Conservation (phyloP, 805 yeast genomes). For the Starmerella vitae region DNA sequence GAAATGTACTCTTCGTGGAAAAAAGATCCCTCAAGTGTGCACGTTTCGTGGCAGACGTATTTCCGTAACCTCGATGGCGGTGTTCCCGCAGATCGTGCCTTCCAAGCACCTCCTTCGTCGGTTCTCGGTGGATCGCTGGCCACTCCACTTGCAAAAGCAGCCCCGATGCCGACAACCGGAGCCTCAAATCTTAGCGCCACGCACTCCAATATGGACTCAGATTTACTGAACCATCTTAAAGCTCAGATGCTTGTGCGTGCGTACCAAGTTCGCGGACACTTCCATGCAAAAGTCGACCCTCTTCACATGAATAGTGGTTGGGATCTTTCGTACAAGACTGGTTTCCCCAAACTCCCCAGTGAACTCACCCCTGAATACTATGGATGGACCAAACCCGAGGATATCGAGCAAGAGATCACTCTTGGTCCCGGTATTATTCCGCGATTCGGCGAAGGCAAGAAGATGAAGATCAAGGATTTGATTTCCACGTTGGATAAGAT, state of each 20-base stretch:
- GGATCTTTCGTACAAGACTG: slow-evolving; percentile 28
- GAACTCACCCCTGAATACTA: slow-evolving; percentile 88
- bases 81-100: slow-evolving; percentile 58
- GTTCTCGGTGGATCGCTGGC: too few relatives aligned
- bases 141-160: slow-evolving; percentile 22
- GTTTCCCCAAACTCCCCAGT: slow-evolving; percentile 38
- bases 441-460: slow-evolving; percentile 54
- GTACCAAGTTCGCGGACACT: slow-evolving; percentile 96
- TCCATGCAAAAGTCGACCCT: slow-evolving; percentile 93
- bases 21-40: slow-evolving; percentile 79
- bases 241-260: slow-evolving; percentile 95
- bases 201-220: slow-evolving; percentile 30
- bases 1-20: slow-evolving; percentile 97
- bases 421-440: slow-evolving; percentile 97
- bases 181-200: slow-evolving; percentile 28
- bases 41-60: slow-evolving; percentile 89
- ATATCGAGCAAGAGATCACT: slow-evolving; percentile 67
- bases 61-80: slow-evolving; percentile 77
- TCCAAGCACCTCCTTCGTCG: slow-evolving; percentile 85
- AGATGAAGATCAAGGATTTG: slow-evolving; percentile 66
- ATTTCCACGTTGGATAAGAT: slow-evolving; percentile 64
- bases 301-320: slow-evolving; percentile 77
- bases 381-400: slow-evolving; percentile 69
- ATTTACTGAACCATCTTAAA: slow-evolving; percentile 57
- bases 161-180: slow-evolving; percentile 44